Base-by-base conservation (phyloP, 371 early-diverging fungal genomes). In the Mortierella sp. region DNA sequence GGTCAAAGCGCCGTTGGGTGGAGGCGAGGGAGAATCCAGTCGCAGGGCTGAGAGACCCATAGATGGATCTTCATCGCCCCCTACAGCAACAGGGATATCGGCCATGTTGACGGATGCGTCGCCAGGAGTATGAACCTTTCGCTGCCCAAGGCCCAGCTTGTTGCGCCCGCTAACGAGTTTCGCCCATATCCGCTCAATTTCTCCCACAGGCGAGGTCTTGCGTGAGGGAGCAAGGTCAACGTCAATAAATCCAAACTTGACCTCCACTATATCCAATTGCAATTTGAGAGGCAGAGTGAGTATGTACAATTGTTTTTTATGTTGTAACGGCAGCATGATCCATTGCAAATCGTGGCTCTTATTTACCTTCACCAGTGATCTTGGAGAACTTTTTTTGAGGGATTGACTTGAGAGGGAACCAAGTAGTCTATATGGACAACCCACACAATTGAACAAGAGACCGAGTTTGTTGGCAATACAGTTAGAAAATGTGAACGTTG, bases 191-290 rank as follows among this genome's bases (percentile, higher is more conserved):
- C 51, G 67, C 43, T 61, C 73, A 80, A 19, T 76, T 69, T 54
- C 67, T 24, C 67, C 67, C 10, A 59, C 69, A 21, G 73, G 80
- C 3, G 81, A 74, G 28, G 48, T 53, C 11, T 48, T 53, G 28
- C 75, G 26, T 4, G 76, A 72, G 5, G 82, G 81, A 0, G 83
- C 80, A 1, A 83, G 44, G 48, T 43, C 53, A 10, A 57, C 76
- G 57, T 87, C 84, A 37, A 87, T 76, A 69, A 83, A 87, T 48
- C 83, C 87, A 74, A 87, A 83, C 61, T 80, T 80, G 71, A 83
- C 61, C 51, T 83, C 76, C 21, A 83, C 83, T 87, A 21, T 31
- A 31, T 10, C 13, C 48, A 31, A 57, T 46, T 6, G 24, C 26
- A 43, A 37, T 46, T 10, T 11, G 13, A 19, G 34, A 9, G 8